Conservation (phyloP, 2,329 filamentous ascomycete genomes). For the Tolypocladium endophyticum region DNA sequence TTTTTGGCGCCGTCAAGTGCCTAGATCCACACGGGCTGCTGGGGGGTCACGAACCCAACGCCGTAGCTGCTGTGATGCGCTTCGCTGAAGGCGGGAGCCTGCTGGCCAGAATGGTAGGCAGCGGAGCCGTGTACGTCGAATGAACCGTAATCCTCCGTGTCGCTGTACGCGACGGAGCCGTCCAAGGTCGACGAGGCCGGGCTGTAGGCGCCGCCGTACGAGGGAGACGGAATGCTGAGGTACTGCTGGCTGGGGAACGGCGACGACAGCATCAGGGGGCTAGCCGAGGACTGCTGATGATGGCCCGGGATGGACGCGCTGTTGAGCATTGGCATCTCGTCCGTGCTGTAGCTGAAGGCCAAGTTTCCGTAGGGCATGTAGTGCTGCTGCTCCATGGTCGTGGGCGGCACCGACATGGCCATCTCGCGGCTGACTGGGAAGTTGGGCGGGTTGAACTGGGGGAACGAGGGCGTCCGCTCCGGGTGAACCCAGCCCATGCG, state of each 20-base stretch:
- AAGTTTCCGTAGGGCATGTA: slow-evolving; percentile 47
- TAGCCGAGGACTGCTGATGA: slow-evolving; percentile 35
- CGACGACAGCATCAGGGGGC: slow-evolving; percentile 45
- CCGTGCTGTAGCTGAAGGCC: slow-evolving; percentile 53
- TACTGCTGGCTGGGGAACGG: slow-evolving; percentile 46
- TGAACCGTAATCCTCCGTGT: slow-evolving; percentile 44
- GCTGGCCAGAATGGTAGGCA: slow-evolving; percentile 32
- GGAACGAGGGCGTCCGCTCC: slow-evolving; percentile 47
- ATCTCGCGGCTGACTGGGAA: slow-evolving; percentile 38
- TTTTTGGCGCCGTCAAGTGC: slow-evolving; percentile 18
- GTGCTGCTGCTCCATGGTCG: slow-evolving; percentile 16
- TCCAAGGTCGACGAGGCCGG: slow-evolving; percentile 53
- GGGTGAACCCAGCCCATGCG: slow-evolving; percentile 59
- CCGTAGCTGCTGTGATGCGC: slow-evolving; percentile 25
- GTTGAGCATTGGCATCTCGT: slow-evolving; percentile 47
- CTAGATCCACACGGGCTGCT: slow-evolving; percentile 52
- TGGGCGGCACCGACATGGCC: slow-evolving; percentile 25
- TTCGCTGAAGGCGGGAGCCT: slow-evolving; percentile 36
- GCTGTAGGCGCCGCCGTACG: slow-evolving; percentile 47
- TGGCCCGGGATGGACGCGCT: slow-evolving; percentile 30
- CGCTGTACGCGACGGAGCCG: slow-evolving; percentile 52
- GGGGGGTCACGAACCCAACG: slow-evolving; percentile 53
- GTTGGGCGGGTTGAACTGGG: slow-evolving; percentile 46
- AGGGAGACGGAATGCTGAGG: slow-evolving; percentile 52
- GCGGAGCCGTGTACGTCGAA: slow-evolving; percentile 31